Evolutionary conservation across 2,329 filamentous ascomycete species (phyloP), one percentile per base, ranked within the genome.

Genomic region (Dendryphion nanum): DNA sequence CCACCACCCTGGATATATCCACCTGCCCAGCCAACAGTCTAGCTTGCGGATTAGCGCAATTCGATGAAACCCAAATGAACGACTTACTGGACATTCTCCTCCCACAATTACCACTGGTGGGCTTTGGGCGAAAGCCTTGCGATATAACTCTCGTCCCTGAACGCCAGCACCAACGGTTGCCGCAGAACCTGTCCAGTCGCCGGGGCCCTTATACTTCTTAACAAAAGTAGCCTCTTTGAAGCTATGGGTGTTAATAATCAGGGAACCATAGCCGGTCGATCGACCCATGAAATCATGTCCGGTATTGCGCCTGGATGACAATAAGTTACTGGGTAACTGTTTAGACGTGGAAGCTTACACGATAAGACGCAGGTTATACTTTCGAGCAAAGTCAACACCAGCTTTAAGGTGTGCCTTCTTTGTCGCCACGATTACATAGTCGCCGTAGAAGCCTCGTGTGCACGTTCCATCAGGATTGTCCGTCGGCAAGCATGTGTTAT

Each of bases 1-100:
- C 70, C 71, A 33, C 67, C 71, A 26, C 67, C 66, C 38, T 68
- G 64, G 17, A 66, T 59, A 40, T 69, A 72, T 1, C 69, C 69
- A n/a, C 68, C 69, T 7, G 51, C 65, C 43, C 65, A 63, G 17
- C 63, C 64, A 16, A 69, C 65, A 36, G 63, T 64, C 23, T 26
- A n/a, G 10, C 23, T 8, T 10, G n/a, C 10, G 55, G 60, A 16
- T 10, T 12, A 19, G 3, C 18, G 45, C 39, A 45, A 50, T 37
- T 12, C 34, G 30, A 5, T 8, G 13, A 19, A 23, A 15, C 7
- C 12, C 5, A 3, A 10, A 2, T 19, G n/a, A 26, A n/a, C 23
- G n/a, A 26, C 23, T 26, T n/a, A 26, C 23, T 6, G 61, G 61
- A 34, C 62, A 66, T 28, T 65, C 61, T 43, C 63, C 63, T 32